Evolutionary conservation across 306 rosid genomes (phyloP).

Genomic region (Rosa lucieae): DNA sequence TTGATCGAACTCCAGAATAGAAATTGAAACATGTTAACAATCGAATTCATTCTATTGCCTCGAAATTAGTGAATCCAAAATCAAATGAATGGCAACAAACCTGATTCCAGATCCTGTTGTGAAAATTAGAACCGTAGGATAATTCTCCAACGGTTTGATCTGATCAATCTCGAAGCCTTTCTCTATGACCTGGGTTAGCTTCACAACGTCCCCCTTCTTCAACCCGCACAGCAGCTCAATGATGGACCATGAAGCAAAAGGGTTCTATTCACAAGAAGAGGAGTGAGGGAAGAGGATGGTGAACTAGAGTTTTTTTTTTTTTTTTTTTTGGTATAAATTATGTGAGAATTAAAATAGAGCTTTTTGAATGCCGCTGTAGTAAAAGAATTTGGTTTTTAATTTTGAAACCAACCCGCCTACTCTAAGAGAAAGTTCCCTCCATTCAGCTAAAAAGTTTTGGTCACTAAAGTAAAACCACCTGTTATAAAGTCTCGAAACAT

Average conservation of each 20-base stretch:
- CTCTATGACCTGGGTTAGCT: conserved; percentile 71
- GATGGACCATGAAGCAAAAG: conserved; percentile 39
- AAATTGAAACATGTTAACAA: neutral
- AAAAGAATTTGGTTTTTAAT: too few relatives aligned
- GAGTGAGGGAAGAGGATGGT: too few relatives aligned
- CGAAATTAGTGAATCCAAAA: neutral
- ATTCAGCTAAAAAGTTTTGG: too few relatives aligned
- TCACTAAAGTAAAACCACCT: too few relatives aligned
- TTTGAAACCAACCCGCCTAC: too few relatives aligned
- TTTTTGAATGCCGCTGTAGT: too few relatives aligned
- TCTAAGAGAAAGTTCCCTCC: too few relatives aligned
- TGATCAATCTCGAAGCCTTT: conserved; percentile 63
- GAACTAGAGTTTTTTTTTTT: too few relatives aligned
- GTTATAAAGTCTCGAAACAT: too few relatives aligned
- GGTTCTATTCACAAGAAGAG: too few relatives aligned
- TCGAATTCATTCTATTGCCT: neutral
- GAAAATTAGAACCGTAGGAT: conserved; percentile 56
- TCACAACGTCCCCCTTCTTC: conserved; percentile 84
- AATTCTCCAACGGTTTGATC: conserved; percentile 69
- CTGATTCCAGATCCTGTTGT: conserved; percentile 95
- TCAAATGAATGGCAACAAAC: conserved; percentile 19
- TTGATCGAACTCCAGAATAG: conserved; percentile 65
- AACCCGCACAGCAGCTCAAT: conserved; percentile 78
- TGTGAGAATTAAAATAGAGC: too few relatives aligned
- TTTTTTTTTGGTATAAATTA: too few relatives aligned